These are phyloP conservation scores for Lagenidium giganteum DNA, from an alignment of 352 stramenopile species.

Conservation along the genomic window DNA sequence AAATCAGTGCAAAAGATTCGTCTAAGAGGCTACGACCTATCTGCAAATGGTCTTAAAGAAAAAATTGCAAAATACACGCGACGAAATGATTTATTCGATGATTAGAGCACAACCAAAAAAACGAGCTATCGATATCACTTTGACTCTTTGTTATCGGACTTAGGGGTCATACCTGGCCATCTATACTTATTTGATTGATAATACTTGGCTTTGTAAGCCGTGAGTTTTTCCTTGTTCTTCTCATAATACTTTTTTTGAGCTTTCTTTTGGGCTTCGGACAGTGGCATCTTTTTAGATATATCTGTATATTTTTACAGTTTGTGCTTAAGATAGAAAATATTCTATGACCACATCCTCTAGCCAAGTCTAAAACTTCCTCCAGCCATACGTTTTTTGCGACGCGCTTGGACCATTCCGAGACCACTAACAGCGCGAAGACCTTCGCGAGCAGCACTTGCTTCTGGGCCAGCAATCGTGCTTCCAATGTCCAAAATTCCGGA, in stretches of 20 bases:
- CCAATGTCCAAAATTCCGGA: not conserved
- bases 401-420: constrained; percentile 1
- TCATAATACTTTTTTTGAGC: constrained; percentile 6
- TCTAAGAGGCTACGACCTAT: too few species aligned
- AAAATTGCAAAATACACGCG: too few species aligned
- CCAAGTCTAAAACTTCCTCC: not conserved
- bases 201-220: constrained; percentile 2
- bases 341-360: too few species aligned
- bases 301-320: constrained; percentile 9
- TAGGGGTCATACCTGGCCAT: not conserved
- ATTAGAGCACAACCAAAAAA: too few species aligned
- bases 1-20: too few species aligned
- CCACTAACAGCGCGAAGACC: not conserved
- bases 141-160: too few species aligned
- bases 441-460: not conserved
- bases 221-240: constrained; percentile 8
- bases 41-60: too few species aligned
- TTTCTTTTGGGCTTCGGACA: too few species aligned
- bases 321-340: constrained; percentile 5
- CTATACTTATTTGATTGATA: constrained; percentile 6
- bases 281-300: too few species aligned
- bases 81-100: too few species aligned
- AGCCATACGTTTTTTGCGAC: constrained; percentile 2
- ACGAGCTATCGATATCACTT: too few species aligned
- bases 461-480: not conserved